These are phyloP conservation scores for Saccharum hybrid DNA, from an alignment of 202 grass and related monocot genomes.

Conservation along the genomic window DNA sequence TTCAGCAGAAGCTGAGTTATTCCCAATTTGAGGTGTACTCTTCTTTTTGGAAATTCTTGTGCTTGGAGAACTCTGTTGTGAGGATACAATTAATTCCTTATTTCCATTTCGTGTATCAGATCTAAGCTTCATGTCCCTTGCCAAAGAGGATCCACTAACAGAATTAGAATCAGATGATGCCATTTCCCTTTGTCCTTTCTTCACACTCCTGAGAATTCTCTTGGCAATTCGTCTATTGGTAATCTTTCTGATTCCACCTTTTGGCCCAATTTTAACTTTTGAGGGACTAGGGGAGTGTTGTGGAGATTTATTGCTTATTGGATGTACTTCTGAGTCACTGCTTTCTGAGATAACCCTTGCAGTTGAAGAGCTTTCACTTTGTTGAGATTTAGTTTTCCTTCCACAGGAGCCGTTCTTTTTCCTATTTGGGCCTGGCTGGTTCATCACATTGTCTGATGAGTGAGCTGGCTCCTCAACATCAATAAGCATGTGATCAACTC, in stretches of 20 bases:
- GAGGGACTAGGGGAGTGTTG: slow-evolving; percentile 53
- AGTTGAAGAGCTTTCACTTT: slow-evolving; percentile 79
- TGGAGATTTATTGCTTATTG: slow-evolving; percentile 54
- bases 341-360: slow-evolving; percentile 82
- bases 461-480: slow-evolving; percentile 63
- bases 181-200: slow-evolving; percentile 73
- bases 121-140: slow-evolving; percentile 82
- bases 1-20: slow-evolving; percentile 50
- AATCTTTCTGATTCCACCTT: slow-evolving; percentile 70
- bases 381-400: slow-evolving; percentile 80
- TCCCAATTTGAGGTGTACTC: slow-evolving; percentile 48
- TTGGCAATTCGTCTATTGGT: slow-evolving; percentile 82
- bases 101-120: slow-evolving; percentile 59
- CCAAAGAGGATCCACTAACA: slow-evolving; percentile 58
- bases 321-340: slow-evolving; percentile 75
- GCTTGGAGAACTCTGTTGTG: slow-evolving; percentile 56
- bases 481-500: slow-evolving; percentile 46
- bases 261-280: slow-evolving; percentile 65
- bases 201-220: slow-evolving; percentile 79
- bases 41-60: slow-evolving; percentile 65
- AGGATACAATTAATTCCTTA: slow-evolving; percentile 66
- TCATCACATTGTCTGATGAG: slow-evolving; percentile 52
- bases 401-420: slow-evolving; percentile 70
- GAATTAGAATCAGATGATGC: slow-evolving; percentile 61
- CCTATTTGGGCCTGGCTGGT: slow-evolving; percentile 54